Base-by-base conservation (phyloP, 176 grass and related monocot genomes). In the Musa schizocarpa region DNA sequence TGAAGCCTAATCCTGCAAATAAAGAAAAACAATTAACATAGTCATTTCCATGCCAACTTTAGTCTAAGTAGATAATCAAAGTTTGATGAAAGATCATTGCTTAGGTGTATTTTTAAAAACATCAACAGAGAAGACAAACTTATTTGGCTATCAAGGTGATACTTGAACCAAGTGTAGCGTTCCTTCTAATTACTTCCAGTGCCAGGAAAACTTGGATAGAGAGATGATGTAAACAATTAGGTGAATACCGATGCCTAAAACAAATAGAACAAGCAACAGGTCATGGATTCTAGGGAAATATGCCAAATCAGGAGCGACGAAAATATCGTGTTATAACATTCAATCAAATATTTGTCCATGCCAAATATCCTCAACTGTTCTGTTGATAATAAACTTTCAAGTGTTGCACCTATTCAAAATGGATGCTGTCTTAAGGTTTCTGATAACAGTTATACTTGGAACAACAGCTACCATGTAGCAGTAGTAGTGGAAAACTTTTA, bases 1-100 rank as follows among this genome's bases (percentile, higher is more conserved):
- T 93, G 84, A 98, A 98, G 76, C 82, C 87, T 82, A 88, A 78
- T 79, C 94, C 94, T 98, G 78, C 9, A 54, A 62, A 53, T 78
- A 74, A 79, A 72, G 11, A 79, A 81, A 70, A 17, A 22, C 0
- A 66, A 4, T 74, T 76, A 69, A 71, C 68, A 52, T n/a, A 13
- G 34, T 71, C 68, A 43, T 43, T 43, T 71, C 0, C 9, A 51
- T 9, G 43, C 16, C 13, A 17, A 50, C 19, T 50, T 16, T 2
- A 71, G 19, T 9, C 17, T 50, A 70, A 50, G 34, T 50, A 25
- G 13, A 1, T 49, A 1, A 70, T 25, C 21, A 26, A 22, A 26
- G 21, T 3, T 4, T 26, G 12, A 66, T 27, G 2, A 17, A 61
- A 61, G 57, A 61, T n/a, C 13, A 61, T 65, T 65, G 23, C 63